Percentiles rank a stretch among this genome's conserved stretches.
Conservation (phyloP, 2,329 filamentous ascomycete genomes). For the Colletotrichum plurivorum region DNA sequence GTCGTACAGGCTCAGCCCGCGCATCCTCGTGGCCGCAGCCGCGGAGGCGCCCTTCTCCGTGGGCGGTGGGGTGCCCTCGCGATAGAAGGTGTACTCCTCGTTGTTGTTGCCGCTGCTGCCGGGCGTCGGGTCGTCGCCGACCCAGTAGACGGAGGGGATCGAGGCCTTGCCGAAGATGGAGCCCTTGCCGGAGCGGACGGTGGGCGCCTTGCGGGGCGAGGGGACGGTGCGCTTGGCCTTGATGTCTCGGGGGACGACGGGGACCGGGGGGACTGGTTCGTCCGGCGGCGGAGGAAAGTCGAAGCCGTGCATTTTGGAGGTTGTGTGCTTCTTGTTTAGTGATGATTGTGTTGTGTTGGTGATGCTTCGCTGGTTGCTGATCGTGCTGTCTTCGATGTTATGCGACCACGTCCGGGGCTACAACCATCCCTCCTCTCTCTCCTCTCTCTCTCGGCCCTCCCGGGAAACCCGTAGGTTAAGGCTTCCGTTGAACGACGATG, state of each 20-base stretch:
- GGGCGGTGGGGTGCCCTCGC: slow-evolving; percentile 55
- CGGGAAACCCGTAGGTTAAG: neutral
- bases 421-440: neutral
- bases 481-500: neutral
- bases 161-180: slow-evolving; percentile 37
- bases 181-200: slow-evolving; percentile 35
- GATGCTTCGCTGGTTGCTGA: neutral
- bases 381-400: neutral
- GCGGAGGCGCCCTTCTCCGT: slow-evolving; percentile 29
- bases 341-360: neutral
- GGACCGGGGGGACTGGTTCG: slow-evolving; percentile 32
- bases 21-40: slow-evolving; percentile 24
- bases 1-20: slow-evolving; percentile 33
- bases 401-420: neutral
- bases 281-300: slow-evolving; percentile 31
- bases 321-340: neutral
- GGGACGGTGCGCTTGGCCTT: slow-evolving; percentile 31
- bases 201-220: slow-evolving; percentile 34
- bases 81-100: slow-evolving; percentile 55
- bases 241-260: slow-evolving; percentile 29
- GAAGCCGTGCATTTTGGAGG: slow-evolving; percentile 17
- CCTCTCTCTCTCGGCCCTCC: neutral
- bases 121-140: slow-evolving; percentile 34
- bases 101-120: slow-evolving; percentile 9
- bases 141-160: slow-evolving; percentile 39